Base-by-base conservation (phyloP, 371 early-diverging fungal genomes). In the Mucor racemosus region DNA sequence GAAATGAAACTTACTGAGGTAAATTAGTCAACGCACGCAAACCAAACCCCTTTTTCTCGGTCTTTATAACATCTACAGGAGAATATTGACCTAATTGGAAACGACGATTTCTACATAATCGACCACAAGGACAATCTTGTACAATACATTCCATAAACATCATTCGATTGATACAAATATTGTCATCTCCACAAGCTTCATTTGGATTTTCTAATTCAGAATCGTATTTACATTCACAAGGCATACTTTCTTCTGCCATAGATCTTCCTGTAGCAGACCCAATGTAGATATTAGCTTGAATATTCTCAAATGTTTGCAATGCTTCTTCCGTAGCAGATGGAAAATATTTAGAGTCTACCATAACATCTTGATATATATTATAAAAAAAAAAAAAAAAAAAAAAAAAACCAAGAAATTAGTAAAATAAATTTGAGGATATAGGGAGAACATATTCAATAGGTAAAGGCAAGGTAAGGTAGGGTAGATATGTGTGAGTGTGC, bases 11-110 rank as follows among this genome's bases (percentile, higher is more conserved):
- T 68, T 84, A 93, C 94, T 76, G 71, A 65, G 82, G 80, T 1
- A 97, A 69, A 15, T 79, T 71, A 3, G 86, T 84, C 50, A 85
- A 75, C 1, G 97, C 92, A 64, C 91, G 82, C 42, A 99, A 76
- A 5, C 99, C 99, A 71, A 84, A 95, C 0, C 99, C 99, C 72
- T 98, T 98, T 69, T 89, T 88, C 8, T 88, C 94, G 1, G 98
- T 94, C 58, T 87, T 74, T 65, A 98, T 89, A 5, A 98, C 90
- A 69, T 95, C 92, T 11, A 98, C 91, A 0, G 84, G 78, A 0
- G 97, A 92, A 73, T 95, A 95, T 57, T 95, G 86, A 48, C 86
- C 82, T 48, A 86, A 83, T 74, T 94, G 93, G 60, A 98, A 96
- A 64, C 98, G 91, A 67, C 93, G 86, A 74, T 99, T 99, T 58